phyloP scores from a whole-genome alignment of 352 stramenopile species.

The Peronospora farinosa region DNA sequence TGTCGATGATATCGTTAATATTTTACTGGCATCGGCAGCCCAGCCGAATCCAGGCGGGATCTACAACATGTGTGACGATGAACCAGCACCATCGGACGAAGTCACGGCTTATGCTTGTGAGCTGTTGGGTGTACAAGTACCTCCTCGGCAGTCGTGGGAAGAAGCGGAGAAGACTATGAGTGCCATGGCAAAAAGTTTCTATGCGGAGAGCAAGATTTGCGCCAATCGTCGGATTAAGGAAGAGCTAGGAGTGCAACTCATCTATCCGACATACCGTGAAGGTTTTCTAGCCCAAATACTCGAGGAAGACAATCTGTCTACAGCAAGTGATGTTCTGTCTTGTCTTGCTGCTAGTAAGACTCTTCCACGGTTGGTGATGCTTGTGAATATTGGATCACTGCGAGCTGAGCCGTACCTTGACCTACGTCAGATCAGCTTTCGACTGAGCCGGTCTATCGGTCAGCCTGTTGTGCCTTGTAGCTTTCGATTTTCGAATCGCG shows the following conservation, averaged over 20 bases:
- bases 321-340: conserved; percentile 1
- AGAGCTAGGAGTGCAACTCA: conserved; percentile 63
- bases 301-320: conserved; percentile 46
- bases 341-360: not conserved
- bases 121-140: conserved; percentile 46
- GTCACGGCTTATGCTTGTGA: conserved; percentile 77
- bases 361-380: conserved; percentile 33
- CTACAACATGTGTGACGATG: conserved; percentile 89
- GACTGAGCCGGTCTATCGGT: conserved; percentile 49
- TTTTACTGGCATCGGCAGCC: conserved; percentile 65
- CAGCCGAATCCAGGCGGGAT: conserved; percentile 55
- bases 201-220: conserved; percentile 78
- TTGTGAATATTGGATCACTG: conserved; percentile 76
- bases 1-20: conserved; percentile 85
- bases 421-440: conserved; percentile 65
- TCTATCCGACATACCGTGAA: conserved; percentile 78
- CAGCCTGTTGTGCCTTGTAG: conserved; percentile 60
- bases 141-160: conserved; percentile 59
- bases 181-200: conserved; percentile 84
- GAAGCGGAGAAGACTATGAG: conserved; percentile 72
- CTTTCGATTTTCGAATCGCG: conserved; percentile 75
- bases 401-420: conserved; percentile 62
- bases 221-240: conserved; percentile 66
- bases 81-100: conserved; percentile 71
- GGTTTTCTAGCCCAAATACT: conserved; percentile 71